Base-by-base conservation (phyloP, 441 rosid species). In the Arabidopsis lyrata region DNA sequence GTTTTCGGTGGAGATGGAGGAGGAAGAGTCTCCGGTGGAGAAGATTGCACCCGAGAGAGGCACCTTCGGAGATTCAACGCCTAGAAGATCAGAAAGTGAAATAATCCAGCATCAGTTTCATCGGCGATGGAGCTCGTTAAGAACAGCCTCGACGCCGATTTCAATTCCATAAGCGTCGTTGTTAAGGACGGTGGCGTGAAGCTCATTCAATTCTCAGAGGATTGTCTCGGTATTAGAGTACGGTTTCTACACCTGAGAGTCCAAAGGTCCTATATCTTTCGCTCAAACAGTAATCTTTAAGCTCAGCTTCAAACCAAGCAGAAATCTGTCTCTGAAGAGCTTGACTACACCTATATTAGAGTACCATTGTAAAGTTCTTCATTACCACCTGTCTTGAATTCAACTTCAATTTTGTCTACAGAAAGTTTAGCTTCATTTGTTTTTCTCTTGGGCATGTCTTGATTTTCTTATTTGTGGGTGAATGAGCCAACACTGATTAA, bases 41-140 rank as follows among this genome's bases (percentile, higher is more conserved):
- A 41, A 2, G 11, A 41, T 56, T 62, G 0, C 9, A 12, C 4
- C 70, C 45, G 1, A 81, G 74, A 78, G 91, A 87, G 34, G n/a
- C n/a, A n/a, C 89, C 92, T 9, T 97, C 95, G 12, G 83, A 80
- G 74, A 95, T 95, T 67, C 96, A 81, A 44, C 91, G 97, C 31
- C 83, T 95, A 27, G 87, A 90, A 1, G 88, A 88, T 68, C 97
- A 1, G 6, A 29, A 4, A 97, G 99, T 8, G 99, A 92, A 84
- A 98, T 92, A 36, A 89, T 90, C 75, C 99, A 92, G 68, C 93
- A 24, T 96, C 99, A 11, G 90, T 90, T 12, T 90, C 97, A 47
- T 97, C 92, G 13, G 90, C 92, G 35, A 95, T 92, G 79, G 98
- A 95, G 86, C 89, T 95, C 55, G 89, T 92, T 13, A 98, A 95